Evolutionary conservation across 2,329 filamentous ascomycete genomes (phyloP).

Genomic region (Calonectria hawksworthii): DNA sequence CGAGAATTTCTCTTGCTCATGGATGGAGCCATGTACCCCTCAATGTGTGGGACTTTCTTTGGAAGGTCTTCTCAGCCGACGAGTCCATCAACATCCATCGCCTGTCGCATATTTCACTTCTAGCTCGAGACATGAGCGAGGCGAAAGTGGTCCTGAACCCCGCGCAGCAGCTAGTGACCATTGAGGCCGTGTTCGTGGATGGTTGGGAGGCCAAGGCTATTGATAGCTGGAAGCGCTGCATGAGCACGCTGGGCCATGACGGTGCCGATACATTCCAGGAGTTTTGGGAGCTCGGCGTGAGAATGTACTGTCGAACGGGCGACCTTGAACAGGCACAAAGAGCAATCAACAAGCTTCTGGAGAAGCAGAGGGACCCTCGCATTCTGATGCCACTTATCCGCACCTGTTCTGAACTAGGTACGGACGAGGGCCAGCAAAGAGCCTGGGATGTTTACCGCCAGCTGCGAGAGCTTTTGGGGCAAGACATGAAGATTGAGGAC

Average conservation of each 20-base stretch:
- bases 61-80: slow-evolving; percentile 71
- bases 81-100: slow-evolving; percentile 66
- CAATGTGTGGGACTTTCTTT: slow-evolving; percentile 75
- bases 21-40: slow-evolving; percentile 69
- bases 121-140: slow-evolving; percentile 76
- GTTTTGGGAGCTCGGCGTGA: slow-evolving; percentile 76
- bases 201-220: slow-evolving; percentile 73
- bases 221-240: slow-evolving; percentile 73
- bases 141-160: slow-evolving; percentile 68
- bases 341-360: slow-evolving; percentile 67
- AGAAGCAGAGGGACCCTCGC: slow-evolving; percentile 64
- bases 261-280: slow-evolving; percentile 60
- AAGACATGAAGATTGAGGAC: slow-evolving; percentile 76
- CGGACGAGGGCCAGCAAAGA: slow-evolving; percentile 60
- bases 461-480: slow-evolving; percentile 72
- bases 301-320: slow-evolving; percentile 72
- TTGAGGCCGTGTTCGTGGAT: slow-evolving; percentile 76
- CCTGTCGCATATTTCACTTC: slow-evolving; percentile 70
- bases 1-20: slow-evolving; percentile 59
- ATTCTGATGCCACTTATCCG: slow-evolving; percentile 78
- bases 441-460: slow-evolving; percentile 79
- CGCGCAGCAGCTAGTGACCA: slow-evolving; percentile 74
- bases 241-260: slow-evolving; percentile 64
- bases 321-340: slow-evolving; percentile 72
- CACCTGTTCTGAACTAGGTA: slow-evolving; percentile 70